Base-by-base conservation (phyloP, 2,329 filamentous ascomycete genomes). In the Aspergillus terreus region DNA sequence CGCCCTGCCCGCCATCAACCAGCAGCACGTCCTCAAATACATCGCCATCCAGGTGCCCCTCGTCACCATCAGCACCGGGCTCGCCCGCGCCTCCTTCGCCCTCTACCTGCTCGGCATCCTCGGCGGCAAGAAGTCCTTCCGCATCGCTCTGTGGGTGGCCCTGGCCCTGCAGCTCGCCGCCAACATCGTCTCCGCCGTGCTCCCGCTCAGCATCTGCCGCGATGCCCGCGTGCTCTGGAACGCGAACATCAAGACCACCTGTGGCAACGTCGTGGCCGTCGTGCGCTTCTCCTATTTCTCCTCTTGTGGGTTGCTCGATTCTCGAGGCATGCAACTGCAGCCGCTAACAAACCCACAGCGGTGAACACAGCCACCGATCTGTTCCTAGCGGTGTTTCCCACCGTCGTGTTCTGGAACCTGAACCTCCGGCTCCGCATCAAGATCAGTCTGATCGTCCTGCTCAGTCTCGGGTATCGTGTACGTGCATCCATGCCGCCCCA, bases 201-300 rank as follows among this genome's bases (percentile, higher is more conserved):
- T 67, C 2, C 64, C 64, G 1, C 51, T 67, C 3, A 63, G 58
- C 42, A 64, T 67, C 46, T 67, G 64, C 42, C 53, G 54, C 14
- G 38, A 67, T 52, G 57, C 56, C 3, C 49, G 49, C 0, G 55
- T 60, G 1, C 53, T 66, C 9, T 67, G 64, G 64, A 52, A 65
- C 53, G 41, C 57, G 1, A 54, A 46, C 3, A 44, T 56, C 2
- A 43, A 61, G n/a, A 64, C 63, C 2, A 64, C 59, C 3, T 66
- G 64, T 17, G 63, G 62, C 1, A 44, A 63, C 25, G 42, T 12
- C 1, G 12, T 12, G 0, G 57, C 58, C 4, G 60, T 67, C 1
- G 60, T 67, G 19, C 53, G 56, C 1, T 67, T 64, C 36, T 63
- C 64, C 41, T 67, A 67, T 30, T 67, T 59, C n/a, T 63, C 63